Percentiles rank a stretch among this genome's conserved stretches.
These are phyloP conservation scores for Emergomyces pasteurianus DNA, from an alignment of 2,329 filamentous ascomycete genomes.

Conservation along the genomic window DNA sequence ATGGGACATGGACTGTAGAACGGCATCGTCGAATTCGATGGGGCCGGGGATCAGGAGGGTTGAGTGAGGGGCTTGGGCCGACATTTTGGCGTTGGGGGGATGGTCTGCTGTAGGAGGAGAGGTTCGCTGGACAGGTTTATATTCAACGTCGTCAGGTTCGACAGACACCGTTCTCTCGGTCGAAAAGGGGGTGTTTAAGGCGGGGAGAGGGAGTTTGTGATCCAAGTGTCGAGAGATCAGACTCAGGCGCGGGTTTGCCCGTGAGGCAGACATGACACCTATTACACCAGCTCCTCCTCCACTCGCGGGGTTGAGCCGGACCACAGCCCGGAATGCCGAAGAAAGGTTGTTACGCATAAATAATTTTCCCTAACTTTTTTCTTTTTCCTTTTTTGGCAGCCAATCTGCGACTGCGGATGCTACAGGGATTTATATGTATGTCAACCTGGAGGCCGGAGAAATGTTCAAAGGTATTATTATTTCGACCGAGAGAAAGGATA, in stretches of 20 bases:
- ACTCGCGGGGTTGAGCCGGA: constrained; percentile 20
- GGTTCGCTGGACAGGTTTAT: constrained; percentile 30
- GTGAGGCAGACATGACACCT: constrained; percentile 39
- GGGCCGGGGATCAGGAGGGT: constrained; percentile 92
- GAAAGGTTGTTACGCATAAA: constrained; percentile 6
- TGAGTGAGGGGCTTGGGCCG: constrained; percentile 47
- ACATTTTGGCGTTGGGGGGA: constrained; percentile 39
- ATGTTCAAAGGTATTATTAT: too few species aligned
- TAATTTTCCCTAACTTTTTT: background rate
- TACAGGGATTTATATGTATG: background rate
- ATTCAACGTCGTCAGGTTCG: constrained; percentile 43
- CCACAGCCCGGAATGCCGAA: constrained; percentile 8
- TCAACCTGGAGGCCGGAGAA: background rate
- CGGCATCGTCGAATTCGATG: constrained; percentile 96
- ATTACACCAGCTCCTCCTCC: too few species aligned
- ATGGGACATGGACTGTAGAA: constrained; percentile 88
- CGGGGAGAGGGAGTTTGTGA: constrained; percentile 41
- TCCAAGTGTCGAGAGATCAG: constrained; percentile 52
- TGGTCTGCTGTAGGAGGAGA: constrained; percentile 3
- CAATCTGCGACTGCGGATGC: background rate
- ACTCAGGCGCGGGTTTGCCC: constrained; percentile 41
- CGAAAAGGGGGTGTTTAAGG: constrained; percentile 52
- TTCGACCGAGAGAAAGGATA: background rate
- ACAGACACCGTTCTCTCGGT: constrained; percentile 43
- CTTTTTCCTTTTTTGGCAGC: background rate